Evolutionary conservation across 371 early-diverging fungal species (phyloP).

Genomic region (Mucor piriformis): DNA sequence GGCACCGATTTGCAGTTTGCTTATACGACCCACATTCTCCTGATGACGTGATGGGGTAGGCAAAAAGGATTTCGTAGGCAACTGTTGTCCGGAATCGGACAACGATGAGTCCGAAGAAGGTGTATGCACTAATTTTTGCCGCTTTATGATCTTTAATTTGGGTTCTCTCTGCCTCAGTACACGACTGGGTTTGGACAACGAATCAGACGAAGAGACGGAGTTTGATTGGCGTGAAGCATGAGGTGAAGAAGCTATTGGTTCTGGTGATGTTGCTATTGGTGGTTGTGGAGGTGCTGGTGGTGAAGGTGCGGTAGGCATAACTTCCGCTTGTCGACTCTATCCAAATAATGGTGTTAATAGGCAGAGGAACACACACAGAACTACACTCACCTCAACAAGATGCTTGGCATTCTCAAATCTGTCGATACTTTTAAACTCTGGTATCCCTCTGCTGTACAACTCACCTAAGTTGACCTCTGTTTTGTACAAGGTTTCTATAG

Average conservation of each 20-base stretch:
- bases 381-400: slow-evolving; percentile 3
- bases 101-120: neutral
- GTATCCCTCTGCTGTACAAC: slow-evolving; percentile 18
- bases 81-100: neutral
- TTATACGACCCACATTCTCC: slow-evolving; percentile 15
- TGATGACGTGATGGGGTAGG: slow-evolving; percentile 13
- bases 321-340: neutral
- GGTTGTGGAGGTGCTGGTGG: neutral
- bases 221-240: slow-evolving; percentile 14
- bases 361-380: neutral
- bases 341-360: neutral
- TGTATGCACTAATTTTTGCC: neutral
- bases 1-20: slow-evolving; percentile 63
- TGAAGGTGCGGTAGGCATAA: too few species aligned
- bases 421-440: slow-evolving; percentile 6
- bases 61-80: slow-evolving; percentile 24
- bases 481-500: slow-evolving; percentile 7
- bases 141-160: neutral
- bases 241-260: neutral
- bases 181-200: neutral
- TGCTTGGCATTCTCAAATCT: slow-evolving; percentile 16
- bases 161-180: neutral
- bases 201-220: slow-evolving; percentile 3
- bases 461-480: slow-evolving; percentile 1
- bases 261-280: neutral